phyloP scores from a whole-genome alignment of 2,329 filamentous ascomycete genomes.

The Colletotrichum musicola region DNA sequence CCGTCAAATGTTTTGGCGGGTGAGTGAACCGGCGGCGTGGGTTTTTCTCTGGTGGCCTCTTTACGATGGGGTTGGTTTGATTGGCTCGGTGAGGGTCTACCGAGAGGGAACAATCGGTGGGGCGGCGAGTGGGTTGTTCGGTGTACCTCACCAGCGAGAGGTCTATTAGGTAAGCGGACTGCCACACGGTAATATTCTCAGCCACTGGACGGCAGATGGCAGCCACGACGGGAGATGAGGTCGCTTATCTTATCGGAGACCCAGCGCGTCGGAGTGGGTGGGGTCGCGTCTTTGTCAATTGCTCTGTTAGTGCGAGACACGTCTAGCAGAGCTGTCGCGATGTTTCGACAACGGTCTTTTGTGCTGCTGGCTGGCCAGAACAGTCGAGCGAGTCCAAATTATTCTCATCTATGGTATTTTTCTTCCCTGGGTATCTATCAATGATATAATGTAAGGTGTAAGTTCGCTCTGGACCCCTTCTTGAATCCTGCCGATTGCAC shows the following conservation, averaged over 20 bases:
- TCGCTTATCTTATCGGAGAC: constrained; percentile 21
- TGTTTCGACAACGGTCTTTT: not conserved
- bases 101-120: not conserved
- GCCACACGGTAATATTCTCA: not conserved
- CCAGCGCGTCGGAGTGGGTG: not conserved
- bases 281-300: constrained; percentile 8
- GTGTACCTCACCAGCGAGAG: too few species aligned
- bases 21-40: not conserved
- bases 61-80: not conserved
- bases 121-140: too few species aligned
- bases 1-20: not conserved
- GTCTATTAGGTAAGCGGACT: not conserved
- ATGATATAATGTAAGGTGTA: too few species aligned
- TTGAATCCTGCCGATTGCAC: not conserved
- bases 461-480: too few species aligned
- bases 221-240: constrained; percentile 2
- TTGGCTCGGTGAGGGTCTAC: not conserved
- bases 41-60: not conserved
- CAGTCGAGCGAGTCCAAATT: not conserved
- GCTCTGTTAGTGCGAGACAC: constrained; percentile 22
- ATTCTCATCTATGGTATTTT: not conserved
- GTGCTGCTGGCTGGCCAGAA: not conserved
- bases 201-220: not conserved
- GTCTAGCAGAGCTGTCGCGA: not conserved
- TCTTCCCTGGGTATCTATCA: too few species aligned